phyloP scores from a whole-genome alignment of 2,329 filamentous ascomycete genomes.

The Pezicula rhizophila region DNA sequence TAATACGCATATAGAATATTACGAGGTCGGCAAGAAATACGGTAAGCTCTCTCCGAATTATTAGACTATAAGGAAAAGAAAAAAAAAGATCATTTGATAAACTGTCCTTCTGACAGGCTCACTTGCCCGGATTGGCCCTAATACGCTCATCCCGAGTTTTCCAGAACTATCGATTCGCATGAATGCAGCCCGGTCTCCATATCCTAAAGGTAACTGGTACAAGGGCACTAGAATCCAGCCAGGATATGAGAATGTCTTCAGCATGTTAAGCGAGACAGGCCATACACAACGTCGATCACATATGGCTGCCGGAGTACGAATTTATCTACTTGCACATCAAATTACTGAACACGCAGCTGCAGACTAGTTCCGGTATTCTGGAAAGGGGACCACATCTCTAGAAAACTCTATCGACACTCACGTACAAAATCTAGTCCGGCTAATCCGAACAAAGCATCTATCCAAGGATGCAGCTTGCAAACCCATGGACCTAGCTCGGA shows the following conservation, averaged over 20 bases:
- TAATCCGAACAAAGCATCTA: constrained; percentile 43
- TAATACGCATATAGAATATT: constrained; percentile 1
- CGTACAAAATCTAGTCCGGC: constrained; percentile 33
- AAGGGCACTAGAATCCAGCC: constrained; percentile 1
- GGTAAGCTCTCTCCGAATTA: neutral
- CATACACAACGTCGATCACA: constrained; percentile 1
- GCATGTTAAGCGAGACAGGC: constrained; percentile 2
- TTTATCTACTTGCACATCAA: neutral
- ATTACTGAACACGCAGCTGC: neutral
- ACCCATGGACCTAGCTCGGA: constrained; percentile 42
- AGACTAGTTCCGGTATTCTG: constrained; percentile 35
- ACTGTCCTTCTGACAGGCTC: constrained; percentile 5
- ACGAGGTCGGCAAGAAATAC: constrained; percentile 1
- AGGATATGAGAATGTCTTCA: constrained; percentile 3
- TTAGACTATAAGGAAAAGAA: neutral
- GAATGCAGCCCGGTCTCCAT: constrained; percentile 14
- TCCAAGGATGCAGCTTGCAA: constrained; percentile 28
- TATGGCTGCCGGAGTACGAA: constrained; percentile 2
- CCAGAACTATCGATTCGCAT: constrained; percentile 17
- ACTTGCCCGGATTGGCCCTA: constrained; percentile 20
- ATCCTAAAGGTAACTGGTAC: constrained; percentile 16
- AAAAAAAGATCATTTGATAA: neutral
- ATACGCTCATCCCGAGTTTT: constrained; percentile 18
- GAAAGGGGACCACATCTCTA: constrained; percentile 39
- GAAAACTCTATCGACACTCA: constrained; percentile 35